Conservation (phyloP, 192 early-diverging fungal species). For the Linnemannia exigua region DNA sequence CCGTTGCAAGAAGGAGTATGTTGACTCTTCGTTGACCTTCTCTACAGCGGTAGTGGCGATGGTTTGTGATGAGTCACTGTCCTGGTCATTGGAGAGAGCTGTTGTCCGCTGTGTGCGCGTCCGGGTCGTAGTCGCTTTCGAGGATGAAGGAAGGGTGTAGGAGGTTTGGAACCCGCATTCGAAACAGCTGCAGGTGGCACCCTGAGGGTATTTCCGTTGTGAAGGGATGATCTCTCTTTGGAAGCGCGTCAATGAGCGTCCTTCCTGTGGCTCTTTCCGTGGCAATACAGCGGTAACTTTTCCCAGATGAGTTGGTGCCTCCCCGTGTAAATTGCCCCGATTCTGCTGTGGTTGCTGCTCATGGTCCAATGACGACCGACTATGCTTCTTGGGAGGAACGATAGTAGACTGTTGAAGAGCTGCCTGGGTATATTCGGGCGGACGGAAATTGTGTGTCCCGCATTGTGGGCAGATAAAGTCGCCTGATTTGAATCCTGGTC, state of each 20-base stretch:
- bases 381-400: background rate
- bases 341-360: background rate
- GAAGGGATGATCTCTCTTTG: background rate
- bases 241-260: background rate
- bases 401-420: background rate
- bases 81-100: background rate
- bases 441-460: constrained; percentile 46
- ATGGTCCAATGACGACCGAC: background rate
- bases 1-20: too few species aligned
- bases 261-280: background rate
- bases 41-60: background rate
- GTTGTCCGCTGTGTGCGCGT: background rate
- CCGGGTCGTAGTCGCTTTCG: background rate
- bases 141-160: background rate
- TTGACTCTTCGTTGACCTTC: too few species aligned
- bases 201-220: constrained; percentile 18
- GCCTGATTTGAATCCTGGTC: constrained; percentile 30
- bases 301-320: too few species aligned
- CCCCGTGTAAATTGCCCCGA: too few species aligned
- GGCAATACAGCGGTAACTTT: too few species aligned
- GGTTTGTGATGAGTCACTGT: background rate
- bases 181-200: constrained; percentile 29
- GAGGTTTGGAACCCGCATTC: constrained; percentile 43
- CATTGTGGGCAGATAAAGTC: constrained; percentile 54
- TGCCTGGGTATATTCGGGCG: constrained; percentile 22